Evolutionary conservation across 208 protist genomes (phyloP).

Genomic region (Borovskyia barvae): DNA sequence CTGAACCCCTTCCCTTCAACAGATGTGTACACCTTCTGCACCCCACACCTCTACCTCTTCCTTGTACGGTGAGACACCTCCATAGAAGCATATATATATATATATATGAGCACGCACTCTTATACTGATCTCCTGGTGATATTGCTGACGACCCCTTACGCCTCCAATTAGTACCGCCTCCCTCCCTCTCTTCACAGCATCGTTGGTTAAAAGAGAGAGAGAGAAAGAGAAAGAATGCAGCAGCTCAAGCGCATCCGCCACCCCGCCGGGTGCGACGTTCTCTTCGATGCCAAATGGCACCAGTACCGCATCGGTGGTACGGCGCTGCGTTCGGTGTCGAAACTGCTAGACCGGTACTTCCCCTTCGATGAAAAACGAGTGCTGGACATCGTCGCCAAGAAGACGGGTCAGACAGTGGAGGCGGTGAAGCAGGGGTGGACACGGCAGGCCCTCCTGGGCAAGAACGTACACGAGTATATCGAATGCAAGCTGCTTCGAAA

Average conservation of each 20-base stretch:
- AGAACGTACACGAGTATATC: slow-evolving; percentile 88
- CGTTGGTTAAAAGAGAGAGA: too few species aligned
- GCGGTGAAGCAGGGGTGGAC: slow-evolving; percentile 62
- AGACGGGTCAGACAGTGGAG: slow-evolving; percentile 59
- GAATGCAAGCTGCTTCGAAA: slow-evolving; percentile 63
- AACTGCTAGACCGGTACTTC: slow-evolving; percentile 81
- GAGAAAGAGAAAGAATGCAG: slow-evolving; percentile 5
- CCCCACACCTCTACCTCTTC: too few species aligned
- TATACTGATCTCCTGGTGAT: too few species aligned
- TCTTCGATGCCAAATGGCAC: slow-evolving; percentile 83
- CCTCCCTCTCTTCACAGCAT: too few species aligned
- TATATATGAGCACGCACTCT: too few species aligned
- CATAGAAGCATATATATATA: too few species aligned
- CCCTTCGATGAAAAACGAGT: slow-evolving; percentile 82
- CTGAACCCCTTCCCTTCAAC: too few species aligned
- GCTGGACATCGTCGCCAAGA: slow-evolving; percentile 56
- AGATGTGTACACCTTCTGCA: too few species aligned
- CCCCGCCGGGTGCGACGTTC: slow-evolving; percentile 57
- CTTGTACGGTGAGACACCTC: too few species aligned
- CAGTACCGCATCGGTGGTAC: slow-evolving; percentile 72
- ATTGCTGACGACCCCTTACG: too few species aligned
- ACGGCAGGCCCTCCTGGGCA: slow-evolving; percentile 82
- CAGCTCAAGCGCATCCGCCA: slow-evolving; percentile 44
- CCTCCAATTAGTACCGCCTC: too few species aligned
- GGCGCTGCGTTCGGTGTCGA: slow-evolving; percentile 74